Conservation (phyloP, 1,284 basidiomycete species). For the Sporisorium reilianum region DNA sequence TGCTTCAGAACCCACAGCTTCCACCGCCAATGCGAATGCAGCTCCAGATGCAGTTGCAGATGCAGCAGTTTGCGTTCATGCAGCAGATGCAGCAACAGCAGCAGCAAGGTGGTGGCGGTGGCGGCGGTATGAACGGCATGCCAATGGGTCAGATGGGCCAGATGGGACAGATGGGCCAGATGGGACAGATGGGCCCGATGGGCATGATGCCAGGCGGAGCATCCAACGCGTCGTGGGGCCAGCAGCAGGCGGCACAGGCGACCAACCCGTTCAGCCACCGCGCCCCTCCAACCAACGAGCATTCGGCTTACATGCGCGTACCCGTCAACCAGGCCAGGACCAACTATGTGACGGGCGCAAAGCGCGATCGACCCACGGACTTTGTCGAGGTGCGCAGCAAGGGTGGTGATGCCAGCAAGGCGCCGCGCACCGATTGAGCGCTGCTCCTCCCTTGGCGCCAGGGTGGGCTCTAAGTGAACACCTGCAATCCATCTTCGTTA, state of each 20-base stretch:
- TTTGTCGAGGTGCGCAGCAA: constrained; percentile 52
- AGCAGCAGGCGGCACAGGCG: constrained; percentile 34
- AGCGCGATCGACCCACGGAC: constrained; percentile 55
- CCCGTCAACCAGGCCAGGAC: constrained; percentile 43
- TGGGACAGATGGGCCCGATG: constrained; percentile 34
- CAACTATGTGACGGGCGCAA: constrained; percentile 18
- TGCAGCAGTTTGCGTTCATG: constrained; percentile 64
- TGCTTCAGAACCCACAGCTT: constrained; percentile 64
- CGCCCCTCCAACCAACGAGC: constrained; percentile 39
- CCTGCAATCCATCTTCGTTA: background rate
- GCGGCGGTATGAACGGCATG: constrained; percentile 24
- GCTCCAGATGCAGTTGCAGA: constrained; percentile 67
- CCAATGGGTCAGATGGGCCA: constrained; percentile 22
- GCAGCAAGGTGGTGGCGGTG: constrained; percentile 13
- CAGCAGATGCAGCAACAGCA: constrained; percentile 57
- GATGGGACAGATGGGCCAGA: constrained; percentile 35
- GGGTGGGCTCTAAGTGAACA: background rate
- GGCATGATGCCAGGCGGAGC: constrained; percentile 31
- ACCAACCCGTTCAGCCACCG: constrained; percentile 39
- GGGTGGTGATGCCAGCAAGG: constrained; percentile 34
- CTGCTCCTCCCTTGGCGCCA: background rate
- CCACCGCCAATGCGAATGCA: constrained; percentile 67
- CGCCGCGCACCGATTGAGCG: constrained; percentile 26
- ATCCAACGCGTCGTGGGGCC: constrained; percentile 32
- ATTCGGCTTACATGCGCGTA: constrained; percentile 50